Evolutionary conservation across 371 early-diverging fungal genomes (phyloP), one percentile per base, ranked within the genome.

Genomic region (Mucor racemosus): DNA sequence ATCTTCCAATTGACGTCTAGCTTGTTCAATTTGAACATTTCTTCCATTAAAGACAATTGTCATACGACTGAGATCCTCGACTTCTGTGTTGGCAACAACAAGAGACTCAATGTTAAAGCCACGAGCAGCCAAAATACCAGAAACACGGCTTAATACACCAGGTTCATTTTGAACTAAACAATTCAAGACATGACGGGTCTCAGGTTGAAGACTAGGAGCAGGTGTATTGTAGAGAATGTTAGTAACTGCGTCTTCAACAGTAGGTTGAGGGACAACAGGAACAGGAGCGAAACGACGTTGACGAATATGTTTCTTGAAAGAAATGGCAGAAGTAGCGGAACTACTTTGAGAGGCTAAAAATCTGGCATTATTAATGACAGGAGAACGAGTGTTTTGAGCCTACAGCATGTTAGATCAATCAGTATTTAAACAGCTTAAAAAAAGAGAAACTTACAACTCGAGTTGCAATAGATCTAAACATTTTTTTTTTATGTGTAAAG

Each of bases 21-120:
- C 97, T 80, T 98, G 97, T 75, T 95, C 95, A 67, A 97, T 89
- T 58, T 85, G 86, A 7, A 81, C 79, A n/a, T 86, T 84, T 34
- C 89, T 88, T 13, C 95, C 98, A 64, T 90, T 90, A 39, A 98
- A 79, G n/a, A 95, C 95, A 60, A 98, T 88, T 5, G 97, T 97
- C 97, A 97, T 97, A 55, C 98, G 88, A 66, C 89, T 87, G 59
- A 98, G 83, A 65, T 95, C 97, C 7, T 89, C 88, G 3, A 97
- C 96, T 72, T 98, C 97, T 15, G 98, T 98, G 67, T 91, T 92
- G 62, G 94, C 91, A 6, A 95, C 97, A 5, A 98, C 96, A 31
- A 98, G 76, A 17, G 95, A 93, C 72, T 98, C 98, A 76, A 98
- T 98, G 80, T 97, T 98, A 81, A 97, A 96, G 0, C 95, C 94